Evolutionary conservation across 2,329 filamentous ascomycete species (phyloP).

Genomic region (Diplodia scrobiculata): DNA sequence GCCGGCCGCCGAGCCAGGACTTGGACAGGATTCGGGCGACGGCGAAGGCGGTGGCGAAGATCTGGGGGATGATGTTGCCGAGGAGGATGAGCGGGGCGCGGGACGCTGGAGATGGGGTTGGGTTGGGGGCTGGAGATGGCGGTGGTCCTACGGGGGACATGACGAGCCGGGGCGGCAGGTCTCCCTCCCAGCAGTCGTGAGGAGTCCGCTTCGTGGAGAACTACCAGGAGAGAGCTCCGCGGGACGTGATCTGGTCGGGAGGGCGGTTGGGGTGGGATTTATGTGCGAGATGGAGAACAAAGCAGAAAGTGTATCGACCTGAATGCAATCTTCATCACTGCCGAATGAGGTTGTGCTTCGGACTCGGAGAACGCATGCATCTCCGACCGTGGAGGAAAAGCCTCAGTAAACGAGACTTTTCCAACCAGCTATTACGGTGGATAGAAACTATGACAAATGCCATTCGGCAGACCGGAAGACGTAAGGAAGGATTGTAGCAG

Average conservation of each 20-base stretch:
- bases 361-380: not conserved
- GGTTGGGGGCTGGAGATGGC: not conserved
- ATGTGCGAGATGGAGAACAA: too few species aligned
- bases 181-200: too few species aligned
- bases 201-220: too few species aligned
- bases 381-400: not conserved
- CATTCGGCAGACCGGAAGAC: not conserved
- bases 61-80: not conserved
- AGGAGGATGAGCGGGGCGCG: not conserved
- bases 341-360: not conserved
- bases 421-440: too few species aligned
- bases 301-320: not conserved
- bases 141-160: too few species aligned
- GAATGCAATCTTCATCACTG: not conserved
- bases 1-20: not conserved
- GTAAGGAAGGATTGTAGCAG: too few species aligned
- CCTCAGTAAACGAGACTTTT: not conserved
- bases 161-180: too few species aligned
- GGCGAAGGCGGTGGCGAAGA: not conserved
- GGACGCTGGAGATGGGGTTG: not conserved
- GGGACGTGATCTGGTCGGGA: too few species aligned
- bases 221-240: too few species aligned
- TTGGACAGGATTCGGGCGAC: not conserved
- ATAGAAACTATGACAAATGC: not conserved
- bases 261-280: too few species aligned